These are phyloP conservation scores for Leccinum barrowsii DNA, from an alignment of 768 basidiomycete species.

Conservation along the genomic window DNA sequence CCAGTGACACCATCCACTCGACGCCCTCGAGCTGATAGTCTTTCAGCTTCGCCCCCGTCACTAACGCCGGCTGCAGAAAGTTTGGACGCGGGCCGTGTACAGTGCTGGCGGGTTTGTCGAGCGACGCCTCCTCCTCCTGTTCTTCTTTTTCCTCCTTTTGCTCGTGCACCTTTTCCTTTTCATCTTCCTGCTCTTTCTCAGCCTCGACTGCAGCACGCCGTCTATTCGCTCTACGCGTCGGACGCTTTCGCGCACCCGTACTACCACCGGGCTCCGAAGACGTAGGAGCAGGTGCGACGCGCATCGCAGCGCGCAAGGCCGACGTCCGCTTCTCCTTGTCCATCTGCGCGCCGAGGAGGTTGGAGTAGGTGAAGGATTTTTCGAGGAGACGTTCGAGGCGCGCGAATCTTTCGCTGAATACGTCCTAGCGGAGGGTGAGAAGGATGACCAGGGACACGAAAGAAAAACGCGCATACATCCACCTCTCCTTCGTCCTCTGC, in stretches of 20 bases:
- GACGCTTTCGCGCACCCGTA: constrained; percentile 14
- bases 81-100: constrained; percentile 19
- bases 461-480: constrained; percentile 7
- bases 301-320: constrained; percentile 28
- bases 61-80: constrained; percentile 70
- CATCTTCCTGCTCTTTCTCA: not conserved
- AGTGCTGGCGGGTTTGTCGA: constrained; percentile 14
- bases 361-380: constrained; percentile 73
- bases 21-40: constrained; percentile 92
- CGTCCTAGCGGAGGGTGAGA: constrained; percentile 30
- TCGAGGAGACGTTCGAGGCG: constrained; percentile 67
- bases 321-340: constrained; percentile 46
- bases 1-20: constrained; percentile 90
- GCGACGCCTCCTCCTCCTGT: constrained; percentile 1
- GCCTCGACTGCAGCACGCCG: constrained; percentile 10
- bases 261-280: not conserved
- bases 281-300: constrained; percentile 7
- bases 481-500: constrained; percentile 13
- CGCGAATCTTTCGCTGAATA: constrained; percentile 45
- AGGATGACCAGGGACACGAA: not conserved
- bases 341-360: constrained; percentile 70
- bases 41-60: constrained; percentile 85
- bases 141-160: not conserved
- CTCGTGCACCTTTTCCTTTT: not conserved
- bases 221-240: constrained; percentile 4